Conservation (phyloP, 1,284 basidiomycete genomes). For the Xanthoconium separans region DNA sequence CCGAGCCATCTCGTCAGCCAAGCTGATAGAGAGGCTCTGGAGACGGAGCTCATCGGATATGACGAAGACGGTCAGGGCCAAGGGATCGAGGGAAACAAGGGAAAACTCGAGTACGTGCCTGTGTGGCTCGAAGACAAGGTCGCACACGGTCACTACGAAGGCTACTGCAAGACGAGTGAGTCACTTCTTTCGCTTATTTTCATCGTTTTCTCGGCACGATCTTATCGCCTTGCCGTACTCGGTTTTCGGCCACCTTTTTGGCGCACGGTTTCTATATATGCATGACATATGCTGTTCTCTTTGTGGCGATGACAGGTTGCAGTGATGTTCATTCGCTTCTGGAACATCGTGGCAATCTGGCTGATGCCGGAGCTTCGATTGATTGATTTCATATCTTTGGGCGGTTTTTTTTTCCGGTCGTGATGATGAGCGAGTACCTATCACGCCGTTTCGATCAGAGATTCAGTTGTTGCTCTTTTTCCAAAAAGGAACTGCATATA, state of each 20-base stretch:
- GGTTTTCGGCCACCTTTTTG: neutral
- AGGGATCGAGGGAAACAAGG: conserved; percentile 43
- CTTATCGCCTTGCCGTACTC: conserved; percentile 13
- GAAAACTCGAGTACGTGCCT: conserved; percentile 73
- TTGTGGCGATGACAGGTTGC: neutral
- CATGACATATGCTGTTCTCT: neutral
- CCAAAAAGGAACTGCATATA: neutral
- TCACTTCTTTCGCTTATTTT: conserved; percentile 16
- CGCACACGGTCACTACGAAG: conserved; percentile 93
- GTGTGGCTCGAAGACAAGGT: conserved; percentile 92
- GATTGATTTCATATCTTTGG: conserved; percentile 6
- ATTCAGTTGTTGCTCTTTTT: neutral
- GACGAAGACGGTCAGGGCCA: conserved; percentile 53
- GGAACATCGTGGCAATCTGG: neutral
- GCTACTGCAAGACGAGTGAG: conserved; percentile 96
- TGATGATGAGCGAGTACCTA: neutral
- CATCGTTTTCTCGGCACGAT: neutral
- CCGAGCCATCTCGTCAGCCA: conserved; percentile 49
- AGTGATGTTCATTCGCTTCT: conserved; percentile 1
- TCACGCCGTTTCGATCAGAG: neutral
- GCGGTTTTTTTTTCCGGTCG: neutral
- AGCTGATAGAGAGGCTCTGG: conserved; percentile 62
- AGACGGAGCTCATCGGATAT: conserved; percentile 57
- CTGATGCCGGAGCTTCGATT: conserved; percentile 3
- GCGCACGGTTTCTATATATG: conserved; percentile 15